These are phyloP conservation scores for Apostasia shenzhenica DNA, from an alignment of 106 monocot species.

Conservation along the genomic window DNA sequence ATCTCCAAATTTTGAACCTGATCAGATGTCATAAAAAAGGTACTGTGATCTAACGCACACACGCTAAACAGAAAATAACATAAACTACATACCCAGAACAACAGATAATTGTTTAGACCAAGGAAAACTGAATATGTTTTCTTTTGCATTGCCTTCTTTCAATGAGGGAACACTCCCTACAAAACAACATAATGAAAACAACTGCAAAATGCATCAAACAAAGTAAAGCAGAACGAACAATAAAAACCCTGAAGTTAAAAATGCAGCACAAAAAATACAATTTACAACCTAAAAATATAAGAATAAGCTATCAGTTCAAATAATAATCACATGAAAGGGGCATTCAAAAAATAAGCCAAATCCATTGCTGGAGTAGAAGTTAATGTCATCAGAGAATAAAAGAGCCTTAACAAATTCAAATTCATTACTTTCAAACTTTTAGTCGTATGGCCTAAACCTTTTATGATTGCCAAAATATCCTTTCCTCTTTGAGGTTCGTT, in stretches of 20 bases:
- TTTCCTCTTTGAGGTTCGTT: too few species aligned
- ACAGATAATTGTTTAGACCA: conserved; percentile 76
- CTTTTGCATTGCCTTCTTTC: conserved; percentile 83
- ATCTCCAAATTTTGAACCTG: conserved; percentile 92
- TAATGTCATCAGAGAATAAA: too few species aligned
- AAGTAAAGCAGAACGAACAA: neutral
- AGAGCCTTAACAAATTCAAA: too few species aligned
- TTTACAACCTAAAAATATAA: too few species aligned
- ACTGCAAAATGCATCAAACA: neutral
- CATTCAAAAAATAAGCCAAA: too few species aligned
- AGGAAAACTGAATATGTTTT: conserved; percentile 81
- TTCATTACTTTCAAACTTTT: too few species aligned
- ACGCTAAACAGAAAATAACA: neutral
- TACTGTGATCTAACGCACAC: neutral
- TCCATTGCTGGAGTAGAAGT: too few species aligned
- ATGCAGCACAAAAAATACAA: too few species aligned
- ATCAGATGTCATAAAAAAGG: neutral
- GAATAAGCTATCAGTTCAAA: too few species aligned
- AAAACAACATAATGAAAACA: conserved; percentile 6
- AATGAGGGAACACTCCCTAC: conserved; percentile 81
- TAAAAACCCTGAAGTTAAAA: neutral
- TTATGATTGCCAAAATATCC: too few species aligned
- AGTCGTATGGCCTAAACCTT: too few species aligned
- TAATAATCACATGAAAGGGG: too few species aligned
- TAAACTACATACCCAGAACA: conserved; percentile 49